These are phyloP conservation scores for Neocallimastix lanati DNA, from an alignment of 192 early-diverging fungal genomes.

Conservation along the genomic window DNA sequence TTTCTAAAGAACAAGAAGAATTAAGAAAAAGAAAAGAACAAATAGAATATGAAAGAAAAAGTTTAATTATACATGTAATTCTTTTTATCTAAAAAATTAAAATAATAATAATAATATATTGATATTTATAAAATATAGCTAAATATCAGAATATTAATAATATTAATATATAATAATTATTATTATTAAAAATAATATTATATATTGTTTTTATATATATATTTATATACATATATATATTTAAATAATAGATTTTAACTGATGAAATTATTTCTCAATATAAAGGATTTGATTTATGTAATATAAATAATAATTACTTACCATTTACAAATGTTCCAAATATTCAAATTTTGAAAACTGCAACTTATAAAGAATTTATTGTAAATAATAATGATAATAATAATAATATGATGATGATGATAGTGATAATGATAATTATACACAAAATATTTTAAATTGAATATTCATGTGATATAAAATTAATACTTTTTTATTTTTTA, in stretches of 20 bases:
- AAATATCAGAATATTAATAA: too few relatives aligned
- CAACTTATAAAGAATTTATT: background rate
- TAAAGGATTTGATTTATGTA: background rate
- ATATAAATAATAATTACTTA: background rate
- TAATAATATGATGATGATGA: background rate
- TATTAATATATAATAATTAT: too few relatives aligned
- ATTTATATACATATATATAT: background rate
- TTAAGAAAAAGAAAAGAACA: background rate
- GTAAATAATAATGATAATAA: background rate
- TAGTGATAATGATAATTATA: background rate
- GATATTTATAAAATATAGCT: too few relatives aligned
- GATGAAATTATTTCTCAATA: background rate
- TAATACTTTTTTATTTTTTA: too few relatives aligned
- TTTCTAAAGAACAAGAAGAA: constrained; percentile 43
- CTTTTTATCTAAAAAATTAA: too few relatives aligned
- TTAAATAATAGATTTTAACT: background rate
- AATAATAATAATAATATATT: too few relatives aligned
- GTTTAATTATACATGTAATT: too few relatives aligned
- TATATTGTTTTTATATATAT: too few relatives aligned
- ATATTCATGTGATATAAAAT: too few relatives aligned
- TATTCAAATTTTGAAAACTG: background rate
- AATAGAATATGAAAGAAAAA: background rate
- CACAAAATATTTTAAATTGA: background rate
- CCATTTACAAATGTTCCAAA: background rate
- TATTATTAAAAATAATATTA: too few relatives aligned